Evolutionary conservation across 2,329 filamentous ascomycete species (phyloP).

Genomic region (Phaeosphaeriaceae sp.): DNA sequence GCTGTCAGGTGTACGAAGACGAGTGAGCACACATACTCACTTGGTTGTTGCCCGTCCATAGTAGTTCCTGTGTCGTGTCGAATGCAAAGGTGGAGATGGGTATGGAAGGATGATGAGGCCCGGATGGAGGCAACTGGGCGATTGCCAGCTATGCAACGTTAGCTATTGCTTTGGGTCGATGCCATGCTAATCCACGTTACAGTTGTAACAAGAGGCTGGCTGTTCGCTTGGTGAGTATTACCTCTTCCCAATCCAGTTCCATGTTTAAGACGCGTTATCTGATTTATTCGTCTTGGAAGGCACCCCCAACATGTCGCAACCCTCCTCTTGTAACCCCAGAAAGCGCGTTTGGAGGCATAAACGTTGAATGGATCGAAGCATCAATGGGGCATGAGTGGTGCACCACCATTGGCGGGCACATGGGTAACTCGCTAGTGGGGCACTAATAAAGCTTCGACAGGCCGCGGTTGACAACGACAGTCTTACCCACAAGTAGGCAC

Average conservation of each 20-base stretch:
- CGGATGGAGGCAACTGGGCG: constrained; percentile 79
- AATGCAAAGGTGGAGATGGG: constrained; percentile 83
- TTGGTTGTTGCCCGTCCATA: constrained; percentile 93
- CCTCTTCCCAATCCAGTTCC: constrained; percentile 62
- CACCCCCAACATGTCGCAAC: constrained; percentile 37
- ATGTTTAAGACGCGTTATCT: constrained; percentile 46
- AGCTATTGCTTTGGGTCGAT: constrained; percentile 10
- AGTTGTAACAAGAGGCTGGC: constrained; percentile 1
- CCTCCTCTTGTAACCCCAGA: constrained; percentile 21
- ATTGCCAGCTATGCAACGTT: constrained; percentile 70
- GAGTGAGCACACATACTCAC: constrained; percentile 58
- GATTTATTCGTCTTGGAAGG: constrained; percentile 15
- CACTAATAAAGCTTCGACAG: constrained; percentile 7
- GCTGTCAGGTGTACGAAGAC: constrained; percentile 2
- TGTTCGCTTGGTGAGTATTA: constrained; percentile 27
- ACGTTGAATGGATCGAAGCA: constrained; percentile 29
- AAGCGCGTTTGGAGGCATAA: constrained; percentile 21
- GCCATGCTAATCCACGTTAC: neutral
- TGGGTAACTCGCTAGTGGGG: constrained; percentile 7
- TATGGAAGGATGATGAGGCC: constrained; percentile 69
- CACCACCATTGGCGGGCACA: neutral
- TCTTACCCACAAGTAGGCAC: neutral
- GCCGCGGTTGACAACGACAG: neutral
- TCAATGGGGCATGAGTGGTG: constrained; percentile 26
- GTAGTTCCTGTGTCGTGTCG: constrained; percentile 84